A percentile compares a stretch with the other conserved stretches of the same genome.
phyloP scores from a whole-genome alignment of 2,329 filamentous ascomycete genomes.

The Ceratocystis colombiana region DNA sequence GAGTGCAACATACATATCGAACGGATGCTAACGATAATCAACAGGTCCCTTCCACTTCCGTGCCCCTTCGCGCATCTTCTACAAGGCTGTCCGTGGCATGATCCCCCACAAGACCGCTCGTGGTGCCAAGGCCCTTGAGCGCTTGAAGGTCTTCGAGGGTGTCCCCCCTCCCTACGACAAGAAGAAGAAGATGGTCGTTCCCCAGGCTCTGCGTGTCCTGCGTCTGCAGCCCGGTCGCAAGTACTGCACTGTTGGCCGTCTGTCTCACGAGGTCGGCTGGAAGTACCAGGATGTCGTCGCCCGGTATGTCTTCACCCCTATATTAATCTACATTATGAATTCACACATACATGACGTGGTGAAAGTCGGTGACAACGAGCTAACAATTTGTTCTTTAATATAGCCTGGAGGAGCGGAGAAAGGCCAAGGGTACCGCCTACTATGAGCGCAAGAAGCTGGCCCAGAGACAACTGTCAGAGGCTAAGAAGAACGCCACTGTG shows the following conservation, averaged over 20 bases:
- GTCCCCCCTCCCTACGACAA: slow-evolving; percentile 98
- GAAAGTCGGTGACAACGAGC: not conserved
- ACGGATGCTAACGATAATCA: slow-evolving; percentile 32
- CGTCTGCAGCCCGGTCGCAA: slow-evolving; percentile 98
- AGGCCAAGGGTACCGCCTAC: slow-evolving; percentile 98
- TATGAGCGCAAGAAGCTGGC: slow-evolving; percentile 99
- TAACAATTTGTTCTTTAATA: slow-evolving; percentile 18
- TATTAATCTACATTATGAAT: not conserved
- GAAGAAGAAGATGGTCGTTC: slow-evolving; percentile 99
- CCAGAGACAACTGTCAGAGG: slow-evolving; percentile 79
- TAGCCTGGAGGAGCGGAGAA: slow-evolving; percentile 98
- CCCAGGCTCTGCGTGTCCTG: slow-evolving; percentile 93
- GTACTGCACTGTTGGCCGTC: slow-evolving; percentile 98
- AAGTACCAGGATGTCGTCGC: slow-evolving; percentile 99
- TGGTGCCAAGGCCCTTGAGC: slow-evolving; percentile 90
- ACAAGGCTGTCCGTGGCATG: slow-evolving; percentile 99
- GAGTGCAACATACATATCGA: slow-evolving; percentile 21
- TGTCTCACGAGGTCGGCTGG: slow-evolving; percentile 99
- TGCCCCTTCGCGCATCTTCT: slow-evolving; percentile 98
- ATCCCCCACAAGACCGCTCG: slow-evolving; percentile 99
- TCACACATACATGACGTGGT: not conserved
- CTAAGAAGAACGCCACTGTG: slow-evolving; percentile 83
- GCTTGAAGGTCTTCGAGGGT: slow-evolving; percentile 99
- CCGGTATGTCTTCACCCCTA: slow-evolving; percentile 54
- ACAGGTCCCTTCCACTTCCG: slow-evolving; percentile 99